Evolutionary conservation across 192 early-diverging fungal species (phyloP).

Genomic region (Pilobolus umbonatus): DNA sequence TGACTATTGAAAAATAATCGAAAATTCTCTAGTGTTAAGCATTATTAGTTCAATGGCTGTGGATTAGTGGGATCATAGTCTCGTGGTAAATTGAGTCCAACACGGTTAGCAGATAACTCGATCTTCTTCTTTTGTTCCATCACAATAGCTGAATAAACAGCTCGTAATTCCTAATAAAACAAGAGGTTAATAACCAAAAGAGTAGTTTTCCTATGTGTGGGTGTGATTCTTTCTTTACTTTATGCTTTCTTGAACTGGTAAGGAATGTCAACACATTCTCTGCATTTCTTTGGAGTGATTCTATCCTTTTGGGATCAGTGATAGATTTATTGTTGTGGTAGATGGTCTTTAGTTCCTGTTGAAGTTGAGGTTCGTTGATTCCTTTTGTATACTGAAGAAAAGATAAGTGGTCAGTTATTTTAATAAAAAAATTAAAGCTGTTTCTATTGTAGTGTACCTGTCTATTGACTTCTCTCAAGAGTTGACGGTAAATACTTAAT

Average conservation of each 20-base stretch:
- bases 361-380: slow-evolving; percentile 20
- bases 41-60: slow-evolving; percentile 12
- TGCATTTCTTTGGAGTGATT: slow-evolving; percentile 22
- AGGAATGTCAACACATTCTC: slow-evolving; percentile 27
- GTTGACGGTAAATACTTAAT: slow-evolving; percentile 22
- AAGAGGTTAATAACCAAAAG: neutral
- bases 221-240: slow-evolving; percentile 7
- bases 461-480: slow-evolving; percentile 27
- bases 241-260: slow-evolving; percentile 28
- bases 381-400: slow-evolving; percentile 31
- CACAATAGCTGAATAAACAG: slow-evolving; percentile 21
- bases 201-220: neutral
- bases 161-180: slow-evolving; percentile 19
- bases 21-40: no score
- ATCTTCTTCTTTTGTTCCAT: slow-evolving; percentile 35
- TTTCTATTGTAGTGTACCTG: slow-evolving; percentile 14
- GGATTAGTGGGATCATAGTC: slow-evolving; percentile 24
- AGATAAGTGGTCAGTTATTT: neutral
- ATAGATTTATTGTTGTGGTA: slow-evolving; percentile 13
- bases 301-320: slow-evolving; percentile 16
- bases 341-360: slow-evolving; percentile 20
- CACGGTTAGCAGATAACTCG: slow-evolving; percentile 30
- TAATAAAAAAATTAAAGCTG: neutral
- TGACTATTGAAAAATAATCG: no score
- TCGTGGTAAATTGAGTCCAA: slow-evolving; percentile 32